phyloP scores from a whole-genome alignment of 805 yeast species.

The Sungouiella thailandica region DNA sequence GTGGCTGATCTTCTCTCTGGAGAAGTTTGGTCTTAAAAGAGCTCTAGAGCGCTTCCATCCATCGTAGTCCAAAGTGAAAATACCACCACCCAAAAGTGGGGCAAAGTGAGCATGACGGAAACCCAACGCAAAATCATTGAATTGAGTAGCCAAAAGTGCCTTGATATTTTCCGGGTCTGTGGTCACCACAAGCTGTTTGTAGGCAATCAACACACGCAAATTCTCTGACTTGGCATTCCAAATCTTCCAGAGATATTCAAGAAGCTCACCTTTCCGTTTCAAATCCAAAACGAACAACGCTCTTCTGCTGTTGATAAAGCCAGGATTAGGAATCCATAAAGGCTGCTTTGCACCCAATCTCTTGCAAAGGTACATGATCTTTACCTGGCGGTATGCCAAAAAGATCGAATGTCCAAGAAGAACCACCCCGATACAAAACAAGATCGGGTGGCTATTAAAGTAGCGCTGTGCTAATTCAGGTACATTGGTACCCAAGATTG shows the following conservation, averaged over 20 bases:
- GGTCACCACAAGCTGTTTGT: conserved; percentile 13
- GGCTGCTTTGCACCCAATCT: conserved; percentile 1
- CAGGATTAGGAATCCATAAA: background rate
- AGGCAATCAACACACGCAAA: conserved; percentile 4
- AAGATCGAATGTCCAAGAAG: background rate
- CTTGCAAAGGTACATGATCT: background rate
- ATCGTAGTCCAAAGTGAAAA: conserved; percentile 32
- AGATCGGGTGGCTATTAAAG: background rate
- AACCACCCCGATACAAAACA: background rate
- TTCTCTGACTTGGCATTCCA: conserved; percentile 7
- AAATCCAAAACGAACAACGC: background rate
- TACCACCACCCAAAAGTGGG: conserved; percentile 34
- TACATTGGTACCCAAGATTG: no score
- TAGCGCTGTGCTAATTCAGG: no score
- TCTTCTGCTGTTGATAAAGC: background rate
- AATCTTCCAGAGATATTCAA: conserved; percentile 6
- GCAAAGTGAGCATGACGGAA: conserved; percentile 26
- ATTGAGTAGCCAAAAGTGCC: conserved; percentile 35
- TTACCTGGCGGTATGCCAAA: background rate
- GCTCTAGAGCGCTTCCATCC: conserved; percentile 39
- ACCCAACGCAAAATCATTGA: conserved; percentile 32
- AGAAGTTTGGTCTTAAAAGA: conserved; percentile 35
- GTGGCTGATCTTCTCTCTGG: conserved; percentile 35
- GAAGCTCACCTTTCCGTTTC: conserved; percentile 6
- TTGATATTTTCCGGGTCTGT: conserved; percentile 34